Conservation (phyloP, 176 grass and related monocot species). For the Carex kokanica region DNA sequence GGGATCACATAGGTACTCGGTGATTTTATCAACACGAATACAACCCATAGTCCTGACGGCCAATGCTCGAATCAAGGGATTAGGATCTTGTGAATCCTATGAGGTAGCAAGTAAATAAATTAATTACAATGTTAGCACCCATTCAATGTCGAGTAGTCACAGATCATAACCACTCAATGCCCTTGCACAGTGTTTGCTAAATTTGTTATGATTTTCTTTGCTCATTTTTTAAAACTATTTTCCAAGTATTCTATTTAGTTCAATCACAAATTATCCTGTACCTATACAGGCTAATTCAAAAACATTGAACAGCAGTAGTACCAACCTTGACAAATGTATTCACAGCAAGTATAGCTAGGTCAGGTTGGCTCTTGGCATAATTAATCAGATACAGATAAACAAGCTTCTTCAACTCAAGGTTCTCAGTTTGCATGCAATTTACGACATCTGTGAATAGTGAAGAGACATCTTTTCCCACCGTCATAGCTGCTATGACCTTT, state of each 20-base stretch:
- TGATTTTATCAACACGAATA: slow-evolving; percentile 99
- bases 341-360: slow-evolving; percentile 96
- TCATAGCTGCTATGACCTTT: slow-evolving; percentile 99
- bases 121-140: not conserved
- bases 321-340: slow-evolving; percentile 99
- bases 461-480: slow-evolving; percentile 96
- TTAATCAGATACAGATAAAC: slow-evolving; percentile 99
- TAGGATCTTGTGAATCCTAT: slow-evolving; percentile 98
- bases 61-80: slow-evolving; percentile 95
- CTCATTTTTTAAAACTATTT: not conserved
- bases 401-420: slow-evolving; percentile 95
- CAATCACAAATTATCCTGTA: not conserved
- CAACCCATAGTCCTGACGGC: slow-evolving; percentile 99
- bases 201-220: slow-evolving; percentile 9
- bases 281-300: not conserved
- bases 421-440: slow-evolving; percentile 99
- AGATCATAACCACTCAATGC: not conserved
- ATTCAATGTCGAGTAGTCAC: not conserved
- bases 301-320: not conserved
- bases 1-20: slow-evolving; percentile 97
- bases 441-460: slow-evolving; percentile 96
- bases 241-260: not conserved
- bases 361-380: slow-evolving; percentile 98
- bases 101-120: not conserved
- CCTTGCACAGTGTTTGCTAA: not conserved